Evolutionary conservation across 495 filamentous ascomycete genomes (phyloP), one percentile per base, ranked within the genome.

Genomic region (Tetracladium marchalianum): DNA sequence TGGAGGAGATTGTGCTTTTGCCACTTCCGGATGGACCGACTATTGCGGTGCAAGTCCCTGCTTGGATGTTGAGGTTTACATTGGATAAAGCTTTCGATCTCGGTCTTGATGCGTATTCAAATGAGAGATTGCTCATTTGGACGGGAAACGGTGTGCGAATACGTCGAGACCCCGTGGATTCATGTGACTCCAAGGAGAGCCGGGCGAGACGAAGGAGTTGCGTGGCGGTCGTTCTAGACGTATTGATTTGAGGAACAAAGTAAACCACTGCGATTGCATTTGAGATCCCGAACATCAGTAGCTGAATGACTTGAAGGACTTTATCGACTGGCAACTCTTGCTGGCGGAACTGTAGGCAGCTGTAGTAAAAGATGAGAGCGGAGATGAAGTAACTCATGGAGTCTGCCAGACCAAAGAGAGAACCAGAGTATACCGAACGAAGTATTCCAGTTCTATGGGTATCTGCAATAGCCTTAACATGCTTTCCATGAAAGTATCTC

Each of bases 331-430:
- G 57, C 51, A 64, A 72, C 12, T 70, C 49, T 1, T 66, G 57
- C 8, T 57, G 59, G 5, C 68, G 65, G 32, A 80, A 73, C 8
- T 94, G 65, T 4, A 75, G 61, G 0, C 84, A 74, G 4, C 85
- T 87, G 59, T 86, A 92, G 63, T 82, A 95, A 60, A 93, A 92
- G 13, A 94, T 75, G 16, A 95, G 60, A 0, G 88, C 87, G n/a
- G 76, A 81, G 31, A 85, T 69, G 60, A 89, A 89, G 49, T 80
- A 72, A 19, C 80, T 69, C 11, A 73, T 69, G 1, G 81, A 79
- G 56, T 90, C 82, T 16, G 81, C 75, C 15, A 90, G 59, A 2
- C 92, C 92, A 60, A 80, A 94, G 5, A 90, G 73, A 35, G 80
- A 53, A 11, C 88, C 87, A 0, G 80, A 72, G 51, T 78, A 86